Conservation (phyloP, 768 basidiomycete genomes). For the Wakefieldia striispora region DNA sequence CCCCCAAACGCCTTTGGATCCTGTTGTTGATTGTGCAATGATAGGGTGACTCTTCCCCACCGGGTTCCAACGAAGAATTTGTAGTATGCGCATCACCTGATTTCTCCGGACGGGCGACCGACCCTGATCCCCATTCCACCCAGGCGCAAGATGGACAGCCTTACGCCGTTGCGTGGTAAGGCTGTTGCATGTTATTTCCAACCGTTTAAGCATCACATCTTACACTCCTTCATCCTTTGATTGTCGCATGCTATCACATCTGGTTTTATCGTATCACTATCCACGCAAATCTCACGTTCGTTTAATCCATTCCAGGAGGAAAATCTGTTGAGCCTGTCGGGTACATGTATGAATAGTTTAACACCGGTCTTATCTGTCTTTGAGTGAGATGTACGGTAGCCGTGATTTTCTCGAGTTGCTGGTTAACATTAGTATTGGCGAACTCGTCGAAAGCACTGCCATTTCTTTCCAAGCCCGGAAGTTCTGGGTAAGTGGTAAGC, state of each 20-base stretch:
- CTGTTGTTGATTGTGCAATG: not conserved
- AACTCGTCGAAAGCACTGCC: too few species aligned
- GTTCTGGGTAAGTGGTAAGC: too few species aligned
- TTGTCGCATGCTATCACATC: slow-evolving; percentile 1
- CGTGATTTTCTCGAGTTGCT: too few species aligned
- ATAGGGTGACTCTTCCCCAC: not conserved
- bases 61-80: not conserved
- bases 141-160: slow-evolving; percentile 3
- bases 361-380: not conserved
- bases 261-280: slow-evolving; percentile 1
- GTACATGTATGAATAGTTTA: slow-evolving; percentile 7
- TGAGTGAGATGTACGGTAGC: not conserved
- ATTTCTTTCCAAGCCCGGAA: too few species aligned
- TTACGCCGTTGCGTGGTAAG: slow-evolving; percentile 12
- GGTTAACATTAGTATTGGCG: too few species aligned
- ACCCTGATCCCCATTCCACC: not conserved
- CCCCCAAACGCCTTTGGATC: not conserved
- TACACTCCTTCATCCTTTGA: not conserved
- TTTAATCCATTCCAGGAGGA: not conserved
- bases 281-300: not conserved
- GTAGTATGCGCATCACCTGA: slow-evolving; percentile 4
- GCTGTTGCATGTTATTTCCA: not conserved
- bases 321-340: not conserved
- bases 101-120: not conserved
- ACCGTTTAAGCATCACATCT: not conserved